Base-by-base conservation (phyloP, 2,329 filamentous ascomycete genomes). In the Monosporascus sp. region DNA sequence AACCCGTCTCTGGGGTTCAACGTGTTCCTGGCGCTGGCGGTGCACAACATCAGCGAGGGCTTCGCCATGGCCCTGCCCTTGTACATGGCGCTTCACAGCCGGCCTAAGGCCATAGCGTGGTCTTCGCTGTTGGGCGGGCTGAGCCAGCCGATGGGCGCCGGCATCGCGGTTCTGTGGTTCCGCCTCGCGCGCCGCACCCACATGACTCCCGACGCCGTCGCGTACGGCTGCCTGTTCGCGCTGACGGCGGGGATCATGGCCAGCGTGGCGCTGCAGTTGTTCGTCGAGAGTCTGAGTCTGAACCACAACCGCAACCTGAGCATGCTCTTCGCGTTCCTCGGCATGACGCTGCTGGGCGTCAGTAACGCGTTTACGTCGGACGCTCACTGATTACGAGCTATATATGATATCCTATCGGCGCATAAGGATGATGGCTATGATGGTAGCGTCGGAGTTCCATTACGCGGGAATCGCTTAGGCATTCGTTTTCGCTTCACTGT, bases 1-100 rank as follows among this genome's bases (percentile, higher is more conserved):
- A 97, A 92, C 68, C 92, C 94, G 0, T 78, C 81, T 0, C 82
- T 99, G 0, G 94, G 94, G 20, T 84, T 96, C 70, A 88, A 89
- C 50, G 90, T 99, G 51, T 99, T 99, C 73, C 82, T 97, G 70
- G 93, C 94, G 0, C 81, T 99, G 7, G 96, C 96, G 67, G 93
- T 99, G 54, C 94, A 99, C 78, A 99, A 97, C 73, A 96, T 99
- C 64, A 92, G 90, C 27, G 94, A 99, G 73, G 94, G 94, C 2
- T 97, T 97, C 67, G 90, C 92, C 56, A 88, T 99, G 80, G 90
- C 91, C 0, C 74, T 99, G 1, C 94, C 94, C 0, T 78, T 99
- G 0, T 99, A 96, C 70, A 88, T 99, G 64, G 94, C 94, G 1
- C 82, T 97, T 34, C 82, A 86, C 56, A 93, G 85, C 54, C 86